These are phyloP conservation scores for Daedalea quercina DNA, from an alignment of 768 basidiomycete species.

Conservation along the genomic window DNA sequence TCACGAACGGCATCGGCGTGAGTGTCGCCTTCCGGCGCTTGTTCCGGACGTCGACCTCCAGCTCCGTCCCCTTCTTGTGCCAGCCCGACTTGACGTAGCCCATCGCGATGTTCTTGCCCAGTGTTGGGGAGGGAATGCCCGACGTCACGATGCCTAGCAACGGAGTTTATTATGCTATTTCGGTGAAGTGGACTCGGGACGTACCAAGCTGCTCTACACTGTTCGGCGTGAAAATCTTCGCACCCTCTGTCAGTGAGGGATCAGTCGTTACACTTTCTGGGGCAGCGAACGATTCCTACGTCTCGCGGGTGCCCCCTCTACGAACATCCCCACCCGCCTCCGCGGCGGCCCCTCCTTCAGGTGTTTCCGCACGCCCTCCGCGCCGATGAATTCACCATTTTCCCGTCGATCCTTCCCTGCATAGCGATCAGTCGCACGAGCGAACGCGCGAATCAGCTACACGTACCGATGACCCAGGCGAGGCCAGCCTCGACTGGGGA, in stretches of 20 bases:
- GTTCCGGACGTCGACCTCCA: slow-evolving; percentile 80
- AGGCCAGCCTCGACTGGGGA: slow-evolving; percentile 89
- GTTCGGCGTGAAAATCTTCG: slow-evolving; percentile 57
- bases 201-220: slow-evolving; percentile 55
- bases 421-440: not conserved
- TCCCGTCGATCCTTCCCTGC: slow-evolving; percentile 80
- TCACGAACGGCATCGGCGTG: slow-evolving; percentile 83
- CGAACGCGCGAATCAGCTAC: not conserved
- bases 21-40: slow-evolving; percentile 71
- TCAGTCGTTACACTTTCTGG: slow-evolving; percentile 2
- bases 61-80: slow-evolving; percentile 87
- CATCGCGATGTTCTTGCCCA: slow-evolving; percentile 93
- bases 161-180: not conserved
- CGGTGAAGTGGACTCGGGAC: too few relatives aligned
- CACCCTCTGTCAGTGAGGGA: slow-evolving; percentile 53
- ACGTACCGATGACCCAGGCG: slow-evolving; percentile 85
- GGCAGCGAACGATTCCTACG: slow-evolving; percentile 39
- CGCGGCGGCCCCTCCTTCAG: slow-evolving; percentile 73
- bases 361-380: slow-evolving; percentile 63
- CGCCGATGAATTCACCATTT: slow-evolving; percentile 70
- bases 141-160: slow-evolving; percentile 72
- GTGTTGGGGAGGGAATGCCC: slow-evolving; percentile 90
- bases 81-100: slow-evolving; percentile 76
- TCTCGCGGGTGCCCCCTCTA: slow-evolving; percentile 83
- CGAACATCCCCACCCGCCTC: slow-evolving; percentile 73